Percentiles rank a stretch among this genome's conserved stretches.
These are phyloP conservation scores for Vickermania ingenoplastis DNA, from an alignment of 208 protist species.

Conservation along the genomic window DNA sequence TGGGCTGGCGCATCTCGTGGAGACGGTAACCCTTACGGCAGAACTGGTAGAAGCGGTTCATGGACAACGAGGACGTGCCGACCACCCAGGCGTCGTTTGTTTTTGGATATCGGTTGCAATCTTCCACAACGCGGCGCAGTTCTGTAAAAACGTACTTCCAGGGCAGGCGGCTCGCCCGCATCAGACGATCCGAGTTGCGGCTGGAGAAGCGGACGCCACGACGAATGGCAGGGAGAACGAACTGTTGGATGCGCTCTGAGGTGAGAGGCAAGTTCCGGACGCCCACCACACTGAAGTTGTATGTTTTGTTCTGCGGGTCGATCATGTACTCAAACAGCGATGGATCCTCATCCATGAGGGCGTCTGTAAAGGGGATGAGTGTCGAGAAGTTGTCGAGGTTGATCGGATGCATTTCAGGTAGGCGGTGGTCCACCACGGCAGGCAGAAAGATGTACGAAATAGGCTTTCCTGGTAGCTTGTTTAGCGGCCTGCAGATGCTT, in stretches of 20 bases:
- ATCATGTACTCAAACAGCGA: slow-evolving; percentile 74
- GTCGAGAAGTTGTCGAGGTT: slow-evolving; percentile 67
- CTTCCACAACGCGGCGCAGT: slow-evolving; percentile 50
- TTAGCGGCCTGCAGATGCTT: slow-evolving; percentile 71
- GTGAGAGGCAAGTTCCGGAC: slow-evolving; percentile 50
- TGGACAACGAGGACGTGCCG: slow-evolving; percentile 51
- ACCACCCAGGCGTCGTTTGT: slow-evolving; percentile 77
- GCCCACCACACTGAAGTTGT: slow-evolving; percentile 62
- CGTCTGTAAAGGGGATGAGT: slow-evolving; percentile 69
- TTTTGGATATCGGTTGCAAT: slow-evolving; percentile 73
- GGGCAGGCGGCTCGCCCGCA: slow-evolving; percentile 45
- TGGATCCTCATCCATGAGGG: slow-evolving; percentile 78
- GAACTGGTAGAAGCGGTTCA: slow-evolving; percentile 66
- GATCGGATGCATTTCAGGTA: slow-evolving; percentile 40
- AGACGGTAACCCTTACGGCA: slow-evolving; percentile 49
- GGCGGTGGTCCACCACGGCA: slow-evolving; percentile 33
- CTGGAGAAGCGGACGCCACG: slow-evolving; percentile 63
- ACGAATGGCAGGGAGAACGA: slow-evolving; percentile 61
- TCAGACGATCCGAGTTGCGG: slow-evolving; percentile 47
- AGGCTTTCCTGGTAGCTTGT: slow-evolving; percentile 43
- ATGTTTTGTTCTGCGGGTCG: slow-evolving; percentile 60
- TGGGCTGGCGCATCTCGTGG: slow-evolving; percentile 25
- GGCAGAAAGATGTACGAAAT: slow-evolving; percentile 62
- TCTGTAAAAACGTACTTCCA: slow-evolving; percentile 64
- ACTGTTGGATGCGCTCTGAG: slow-evolving; percentile 35